phyloP scores from a whole-genome alignment of 805 yeast genomes.

The Clavispora fructus region DNA sequence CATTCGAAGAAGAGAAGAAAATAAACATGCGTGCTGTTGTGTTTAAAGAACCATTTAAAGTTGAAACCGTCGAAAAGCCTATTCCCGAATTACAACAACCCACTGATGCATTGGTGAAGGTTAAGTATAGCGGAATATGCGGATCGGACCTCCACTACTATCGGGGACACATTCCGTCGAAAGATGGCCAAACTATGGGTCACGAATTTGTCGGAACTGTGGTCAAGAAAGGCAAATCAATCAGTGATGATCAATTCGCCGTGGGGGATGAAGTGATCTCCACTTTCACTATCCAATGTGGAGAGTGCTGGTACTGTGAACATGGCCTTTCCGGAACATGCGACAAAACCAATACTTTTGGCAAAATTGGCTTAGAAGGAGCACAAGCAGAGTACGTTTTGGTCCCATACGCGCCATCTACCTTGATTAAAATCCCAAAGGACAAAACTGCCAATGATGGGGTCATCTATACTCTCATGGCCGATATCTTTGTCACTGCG shows the following conservation, averaged over 20 bases:
- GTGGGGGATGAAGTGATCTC: slow-evolving; percentile 41
- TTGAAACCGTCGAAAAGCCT: slow-evolving; percentile 35
- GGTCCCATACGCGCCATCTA: slow-evolving; percentile 52
- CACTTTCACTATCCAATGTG: slow-evolving; percentile 54
- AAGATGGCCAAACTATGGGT: slow-evolving; percentile 40
- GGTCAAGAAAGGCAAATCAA: slow-evolving; percentile 31
- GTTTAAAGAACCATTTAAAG: slow-evolving; percentile 38
- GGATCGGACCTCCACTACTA: slow-evolving; percentile 53
- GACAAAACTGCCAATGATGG: slow-evolving; percentile 28
- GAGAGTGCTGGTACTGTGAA: slow-evolving; percentile 53
- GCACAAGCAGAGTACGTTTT: slow-evolving; percentile 60
- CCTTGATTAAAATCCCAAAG: slow-evolving; percentile 41
- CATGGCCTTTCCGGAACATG: slow-evolving; percentile 54
- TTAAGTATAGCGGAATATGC: slow-evolving; percentile 45
- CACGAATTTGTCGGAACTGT: slow-evolving; percentile 48
- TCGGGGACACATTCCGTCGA: slow-evolving; percentile 44
- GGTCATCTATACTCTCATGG: slow-evolving; percentile 49
- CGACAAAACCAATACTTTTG: slow-evolving; percentile 50
- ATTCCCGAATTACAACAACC: slow-evolving; percentile 34
- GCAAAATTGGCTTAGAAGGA: slow-evolving; percentile 52
- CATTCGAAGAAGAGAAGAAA: slow-evolving; percentile 2
- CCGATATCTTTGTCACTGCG: slow-evolving; percentile 63
- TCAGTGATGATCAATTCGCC: slow-evolving; percentile 24
- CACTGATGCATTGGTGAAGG: slow-evolving; percentile 45
- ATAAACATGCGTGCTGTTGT: slow-evolving; percentile 46